These are phyloP conservation scores for Lasiodiplodia sp. DNA, from an alignment of 2,329 filamentous ascomycete genomes.

Conservation along the genomic window DNA sequence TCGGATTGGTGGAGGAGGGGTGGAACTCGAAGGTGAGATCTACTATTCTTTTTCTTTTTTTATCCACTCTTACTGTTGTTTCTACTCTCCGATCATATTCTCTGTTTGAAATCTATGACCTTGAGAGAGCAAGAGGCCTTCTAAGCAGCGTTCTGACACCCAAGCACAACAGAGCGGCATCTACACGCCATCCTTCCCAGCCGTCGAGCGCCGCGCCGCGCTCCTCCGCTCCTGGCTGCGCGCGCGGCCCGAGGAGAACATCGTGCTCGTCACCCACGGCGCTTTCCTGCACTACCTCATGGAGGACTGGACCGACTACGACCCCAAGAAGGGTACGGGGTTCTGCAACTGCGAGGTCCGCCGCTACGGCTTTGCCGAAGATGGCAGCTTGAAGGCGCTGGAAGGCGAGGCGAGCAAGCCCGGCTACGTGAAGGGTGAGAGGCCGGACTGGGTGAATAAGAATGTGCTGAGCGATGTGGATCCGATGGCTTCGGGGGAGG, in stretches of 20 bases:
- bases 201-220: constrained; percentile 41
- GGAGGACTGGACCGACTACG: constrained; percentile 75
- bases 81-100: neutral
- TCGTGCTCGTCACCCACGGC: constrained; percentile 82
- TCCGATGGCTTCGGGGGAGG: neutral
- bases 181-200: constrained; percentile 41
- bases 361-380: constrained; percentile 40
- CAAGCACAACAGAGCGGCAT: constrained; percentile 38
- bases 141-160: neutral
- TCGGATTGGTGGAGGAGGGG: constrained; percentile 65
- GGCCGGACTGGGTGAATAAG: constrained; percentile 27
- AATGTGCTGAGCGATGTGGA: constrained; percentile 19
- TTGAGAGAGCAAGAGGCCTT: neutral
- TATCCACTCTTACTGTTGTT: neutral
- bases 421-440: constrained; percentile 36
- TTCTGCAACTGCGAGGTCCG: constrained; percentile 47
- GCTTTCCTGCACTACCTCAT: constrained; percentile 86
- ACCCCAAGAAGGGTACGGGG: constrained; percentile 53
- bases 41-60: neutral
- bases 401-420: constrained; percentile 13
- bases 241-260: constrained; percentile 64
- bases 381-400: constrained; percentile 43
- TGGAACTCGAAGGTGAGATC: constrained; percentile 73
- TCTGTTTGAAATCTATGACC: fast-evolving
- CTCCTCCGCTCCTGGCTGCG: constrained; percentile 62